Evolutionary conservation across 2,329 filamentous ascomycete genomes (phyloP), one percentile per base, ranked within the genome.

Genomic region (Bipolaris zeicola): DNA sequence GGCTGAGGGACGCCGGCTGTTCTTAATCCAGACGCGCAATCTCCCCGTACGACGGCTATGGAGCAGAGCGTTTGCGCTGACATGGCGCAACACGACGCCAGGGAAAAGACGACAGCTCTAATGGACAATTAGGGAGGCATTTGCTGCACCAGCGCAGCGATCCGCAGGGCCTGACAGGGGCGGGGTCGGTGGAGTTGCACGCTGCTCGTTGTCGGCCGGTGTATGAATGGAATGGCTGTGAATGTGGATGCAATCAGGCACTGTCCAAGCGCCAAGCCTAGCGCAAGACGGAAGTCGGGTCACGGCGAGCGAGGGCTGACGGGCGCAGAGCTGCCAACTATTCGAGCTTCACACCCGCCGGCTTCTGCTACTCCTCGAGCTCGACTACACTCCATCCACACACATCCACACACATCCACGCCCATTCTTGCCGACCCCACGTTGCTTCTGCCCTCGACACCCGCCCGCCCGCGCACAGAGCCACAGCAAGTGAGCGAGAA

Each of bases 371-470:
- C 57, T 60, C 50, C 57, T 56, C 44, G 57, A 55, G 49, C 31
- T 31, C 5, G 26, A 50, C 52, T 34, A 43, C 52, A 48, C 47
- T 24, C 10, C 26, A 33, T 16, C 6, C 36, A 33, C n/a, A 2
- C 37, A 26, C 26, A 38, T 16, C 16, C n/a, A 38, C 37, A 38
- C 37, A 38, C n/a, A 45, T 28, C 36, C 51, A 45, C 60, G 55
- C 60, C 52, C 61, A 64, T 64, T 64, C 61, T 62, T 62, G 61
- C 57, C n/a, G 38, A 46, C 52, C 34, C 50, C 54, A 52, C 44
- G 8, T 50, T 14, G 34, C 41, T 50, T 50, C 38, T 58, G 50
- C 42, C 28, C 50, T 47, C 53, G 18, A 33, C 46, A 36, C 33
- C 10, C 36, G 16, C 36, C 22, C 16, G 14, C 18, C 42, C 33